Base-by-base conservation (phyloP, 2,329 filamentous ascomycete species). In the Hypomyces rosellus region DNA sequence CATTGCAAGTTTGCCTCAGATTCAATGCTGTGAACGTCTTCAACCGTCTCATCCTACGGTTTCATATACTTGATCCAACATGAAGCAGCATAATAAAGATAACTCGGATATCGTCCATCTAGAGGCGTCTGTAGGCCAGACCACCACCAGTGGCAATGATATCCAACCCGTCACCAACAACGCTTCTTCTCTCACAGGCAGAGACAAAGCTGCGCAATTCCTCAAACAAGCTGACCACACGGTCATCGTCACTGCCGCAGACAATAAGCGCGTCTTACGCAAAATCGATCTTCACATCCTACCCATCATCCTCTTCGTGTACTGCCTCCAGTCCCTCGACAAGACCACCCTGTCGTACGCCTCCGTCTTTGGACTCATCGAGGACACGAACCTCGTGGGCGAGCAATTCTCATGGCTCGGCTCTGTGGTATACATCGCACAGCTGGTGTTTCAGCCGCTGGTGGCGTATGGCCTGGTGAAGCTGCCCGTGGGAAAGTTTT, bases 371-470 rank as follows among this genome's bases (percentile, higher is more conserved):
- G 78, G 78, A 13, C 72, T 85, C 34, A 70, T 72, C 0, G 62
- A 73, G 11, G 78, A 84, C 57, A 72, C 76, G 0, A 55, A 70
- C n/a, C 65, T 84, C 4, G 58, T 64, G 0, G 70, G 67, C 33
- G 55, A 64, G 15, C 63, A 88, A 68, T 89, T 83, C 63, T 79
- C 76, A 22, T 89, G 86, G 86, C 72, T 89, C 0, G 66, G 67
- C 8, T 69, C 67, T 1, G 62, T 70, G 25, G 59, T 71, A 13
- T 71, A 66, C 41, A 49, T 65, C 3, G 59, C 63, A 0, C 65
- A 67, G 30, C 58, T 67, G 13, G 61, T 65, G 20, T 61, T 79
- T 25, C 77, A 78, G n/a, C 78, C 76, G 34, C 60, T 81, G 12
- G 71, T 78, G 11, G 76, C 77, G 0, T 81, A 74, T 50, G 76